A percentile compares a stretch with the other conserved stretches of the same genome.
These are phyloP conservation scores for Backusella liffmaniae DNA, from an alignment of 192 early-diverging fungal genomes.

Conservation along the genomic window DNA sequence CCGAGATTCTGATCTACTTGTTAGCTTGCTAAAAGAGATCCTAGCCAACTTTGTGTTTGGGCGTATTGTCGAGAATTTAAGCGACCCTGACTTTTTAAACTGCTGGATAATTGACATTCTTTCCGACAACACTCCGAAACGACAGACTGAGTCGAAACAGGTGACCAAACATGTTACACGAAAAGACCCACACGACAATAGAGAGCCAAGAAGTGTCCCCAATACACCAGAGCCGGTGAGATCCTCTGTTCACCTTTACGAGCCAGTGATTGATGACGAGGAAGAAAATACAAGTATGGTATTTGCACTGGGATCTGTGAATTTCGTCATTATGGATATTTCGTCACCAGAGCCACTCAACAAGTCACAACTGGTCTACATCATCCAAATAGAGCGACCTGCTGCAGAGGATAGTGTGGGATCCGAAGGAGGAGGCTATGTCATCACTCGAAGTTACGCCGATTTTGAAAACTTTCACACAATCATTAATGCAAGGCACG, in stretches of 20 bases:
- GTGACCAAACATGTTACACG: constrained; percentile 17
- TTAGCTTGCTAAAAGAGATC: constrained; percentile 49
- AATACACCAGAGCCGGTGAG: constrained; percentile 14
- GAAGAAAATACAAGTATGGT: constrained; percentile 1
- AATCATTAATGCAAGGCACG: constrained; percentile 16
- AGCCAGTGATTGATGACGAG: not conserved
- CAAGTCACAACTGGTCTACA: constrained; percentile 10
- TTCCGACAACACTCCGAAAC: constrained; percentile 16
- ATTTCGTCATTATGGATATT: constrained; percentile 29
- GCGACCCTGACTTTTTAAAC: constrained; percentile 58
- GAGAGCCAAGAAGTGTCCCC: constrained; percentile 2
- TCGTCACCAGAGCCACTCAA: constrained; percentile 1
- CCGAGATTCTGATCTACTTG: constrained; percentile 34
- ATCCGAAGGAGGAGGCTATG: constrained; percentile 38
- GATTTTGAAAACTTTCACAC: constrained; percentile 34
- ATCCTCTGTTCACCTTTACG: not conserved
- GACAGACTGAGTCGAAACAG: not conserved
- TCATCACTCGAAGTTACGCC: constrained; percentile 29
- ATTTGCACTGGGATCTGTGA: constrained; percentile 17
- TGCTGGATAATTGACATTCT: constrained; percentile 50
- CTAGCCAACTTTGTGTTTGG: constrained; percentile 48
- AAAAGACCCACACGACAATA: constrained; percentile 30
- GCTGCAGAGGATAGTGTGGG: not conserved
- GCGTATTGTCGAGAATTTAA: constrained; percentile 37
- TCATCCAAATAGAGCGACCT: constrained; percentile 38